These are phyloP conservation scores for Acrodontium crateriforme DNA, from an alignment of 2,329 filamentous ascomycete species.

Conservation along the genomic window DNA sequence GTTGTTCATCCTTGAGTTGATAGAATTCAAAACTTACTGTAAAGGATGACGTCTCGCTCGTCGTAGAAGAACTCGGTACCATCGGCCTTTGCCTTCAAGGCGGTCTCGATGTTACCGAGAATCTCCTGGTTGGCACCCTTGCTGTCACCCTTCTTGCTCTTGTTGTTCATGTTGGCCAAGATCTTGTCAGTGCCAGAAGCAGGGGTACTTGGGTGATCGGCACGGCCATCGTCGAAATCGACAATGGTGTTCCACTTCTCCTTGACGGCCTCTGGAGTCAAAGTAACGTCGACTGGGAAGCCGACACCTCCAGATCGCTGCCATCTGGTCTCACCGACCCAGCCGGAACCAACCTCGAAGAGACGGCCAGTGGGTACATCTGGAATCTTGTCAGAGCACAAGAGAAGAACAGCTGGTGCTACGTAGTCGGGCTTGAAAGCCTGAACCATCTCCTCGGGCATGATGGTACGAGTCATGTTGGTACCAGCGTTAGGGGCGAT, in stretches of 20 bases:
- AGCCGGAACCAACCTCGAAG: constrained; percentile 91
- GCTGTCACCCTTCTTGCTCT: constrained; percentile 31
- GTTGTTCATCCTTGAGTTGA: too few relatives aligned
- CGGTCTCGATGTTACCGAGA: constrained; percentile 60
- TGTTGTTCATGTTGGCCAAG: constrained; percentile 77
- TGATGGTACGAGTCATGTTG: constrained; percentile 81
- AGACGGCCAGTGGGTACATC: constrained; percentile 71
- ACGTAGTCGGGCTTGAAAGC: constrained; percentile 99
- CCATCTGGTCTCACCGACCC: constrained; percentile 86
- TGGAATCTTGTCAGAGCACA: constrained; percentile 77
- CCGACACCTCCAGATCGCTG: constrained; percentile 79
- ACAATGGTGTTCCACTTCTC: constrained; percentile 65
- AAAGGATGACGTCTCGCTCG: constrained; percentile 81
- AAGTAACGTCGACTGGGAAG: constrained; percentile 73
- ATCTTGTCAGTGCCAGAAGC: constrained; percentile 67
- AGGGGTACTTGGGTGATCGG: constrained; percentile 71
- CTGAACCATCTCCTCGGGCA: constrained; percentile 95
- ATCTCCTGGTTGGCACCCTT: constrained; percentile 33
- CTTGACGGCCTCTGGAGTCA: constrained; percentile 73
- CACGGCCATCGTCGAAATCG: constrained; percentile 75
- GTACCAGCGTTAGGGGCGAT: constrained; percentile 97
- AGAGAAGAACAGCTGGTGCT: constrained; percentile 77
- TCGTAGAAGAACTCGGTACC: constrained; percentile 70
- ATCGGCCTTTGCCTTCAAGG: constrained; percentile 55
- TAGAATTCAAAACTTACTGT: too few relatives aligned